Evolutionary conservation across 306 rosid genomes (phyloP).

Genomic region (Cucumis melo): DNA sequence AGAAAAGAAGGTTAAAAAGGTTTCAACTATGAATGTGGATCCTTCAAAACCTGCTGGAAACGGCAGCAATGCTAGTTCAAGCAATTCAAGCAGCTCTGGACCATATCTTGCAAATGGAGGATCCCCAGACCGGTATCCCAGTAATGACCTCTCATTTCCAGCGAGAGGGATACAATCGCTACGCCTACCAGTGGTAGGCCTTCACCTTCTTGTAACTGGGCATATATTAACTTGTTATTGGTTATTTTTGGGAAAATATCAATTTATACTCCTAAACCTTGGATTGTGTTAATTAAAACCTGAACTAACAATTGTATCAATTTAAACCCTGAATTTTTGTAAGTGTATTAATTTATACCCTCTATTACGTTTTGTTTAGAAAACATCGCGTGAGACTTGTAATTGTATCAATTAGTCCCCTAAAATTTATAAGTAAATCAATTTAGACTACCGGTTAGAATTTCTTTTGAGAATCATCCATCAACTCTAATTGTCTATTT

Average conservation of each 20-base stretch:
- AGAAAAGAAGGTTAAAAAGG: conserved; percentile 34
- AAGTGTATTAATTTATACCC: too few species aligned
- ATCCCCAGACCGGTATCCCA: conserved; percentile 21
- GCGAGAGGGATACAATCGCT: conserved; percentile 24
- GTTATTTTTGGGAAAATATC: neutral
- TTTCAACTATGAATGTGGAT: conserved; percentile 39
- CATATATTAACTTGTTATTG: neutral
- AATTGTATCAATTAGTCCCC: too few species aligned
- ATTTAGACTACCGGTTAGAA: too few species aligned
- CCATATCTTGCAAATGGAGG: conserved; percentile 35
- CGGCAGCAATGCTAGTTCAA: conserved; percentile 29
- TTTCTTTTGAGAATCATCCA: too few species aligned
- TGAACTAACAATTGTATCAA: too few species aligned
- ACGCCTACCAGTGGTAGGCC: conserved; percentile 43
- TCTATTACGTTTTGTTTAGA: too few species aligned
- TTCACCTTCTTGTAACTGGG: neutral
- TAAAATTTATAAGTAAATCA: too few species aligned
- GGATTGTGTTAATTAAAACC: too few species aligned
- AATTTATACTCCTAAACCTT: too few species aligned
- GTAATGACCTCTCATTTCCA: conserved; percentile 25
- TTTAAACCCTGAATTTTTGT: too few species aligned
- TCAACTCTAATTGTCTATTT: too few species aligned
- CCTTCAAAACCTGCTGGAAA: conserved; percentile 27
- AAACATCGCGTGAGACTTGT: too few species aligned
- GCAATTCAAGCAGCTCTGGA: conserved; percentile 22